Evolutionary conservation across 768 basidiomycete species (phyloP), one percentile per base, ranked within the genome.

Genomic region (Xerocomellus amylosporus): DNA sequence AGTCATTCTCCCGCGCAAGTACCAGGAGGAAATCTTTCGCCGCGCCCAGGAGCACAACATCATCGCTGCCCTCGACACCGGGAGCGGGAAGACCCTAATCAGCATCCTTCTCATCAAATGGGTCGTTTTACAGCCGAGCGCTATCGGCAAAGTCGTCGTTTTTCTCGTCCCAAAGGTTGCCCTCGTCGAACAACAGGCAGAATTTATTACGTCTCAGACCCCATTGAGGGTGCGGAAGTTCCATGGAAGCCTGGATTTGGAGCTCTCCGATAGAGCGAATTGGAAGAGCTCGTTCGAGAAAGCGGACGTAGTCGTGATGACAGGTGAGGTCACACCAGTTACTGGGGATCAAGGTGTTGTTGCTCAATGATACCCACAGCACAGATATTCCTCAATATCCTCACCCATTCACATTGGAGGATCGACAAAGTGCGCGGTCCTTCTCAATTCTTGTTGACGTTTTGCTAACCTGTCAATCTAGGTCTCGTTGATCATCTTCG

Each of bases 121-220:
- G 86, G 78, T 88, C 51, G 75, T 82, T 19, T 64, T 80, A 0
- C 80, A 80, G 55, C 75, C 81, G 19, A 61, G 67, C 15, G 75
- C 79, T 2, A 60, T 71, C 39, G 78, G 77, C 49, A 90, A 88
- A 68, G 78, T 81, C 44, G 78, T 86, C 58, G 78, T 93, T 10
- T 94, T 94, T 64, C 78, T 95, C 33, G 91, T 91, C 3, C 93
- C 93, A 0, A 87, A 87, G 60, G 90, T 93, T 4, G 79, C 90
- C 3, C 79, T 96, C 15, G 93, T 94, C 20, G 82, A 88, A 58
- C 93, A 95, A 65, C 90, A 93, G 65, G 82, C 79, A 20, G 74
- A 80, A 22, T 90, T 86, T 59, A 80, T 93, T 51, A 64, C 76
- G 13, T 74, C 79, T 56, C 77, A 89, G 57, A 87, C 87, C 1